Evolutionary conservation across 2,329 filamentous ascomycete genomes (phyloP).

Genomic region (Fusarium sp.): DNA sequence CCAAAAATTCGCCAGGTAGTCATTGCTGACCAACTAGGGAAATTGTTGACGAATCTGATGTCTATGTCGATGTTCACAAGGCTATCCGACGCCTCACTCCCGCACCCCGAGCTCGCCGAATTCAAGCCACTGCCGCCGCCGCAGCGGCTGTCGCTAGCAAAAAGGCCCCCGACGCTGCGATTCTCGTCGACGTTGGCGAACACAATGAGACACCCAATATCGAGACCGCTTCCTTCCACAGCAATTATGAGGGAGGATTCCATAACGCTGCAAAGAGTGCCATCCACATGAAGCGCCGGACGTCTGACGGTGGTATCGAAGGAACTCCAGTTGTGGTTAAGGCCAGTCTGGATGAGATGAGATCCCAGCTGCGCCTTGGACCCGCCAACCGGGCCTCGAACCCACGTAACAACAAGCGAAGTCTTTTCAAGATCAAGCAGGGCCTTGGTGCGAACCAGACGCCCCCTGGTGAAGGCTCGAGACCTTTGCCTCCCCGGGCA

Average conservation of each 20-base stretch:
- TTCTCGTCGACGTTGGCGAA: conserved; percentile 59
- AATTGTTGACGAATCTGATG: conserved; percentile 98
- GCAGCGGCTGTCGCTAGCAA: conserved; percentile 51
- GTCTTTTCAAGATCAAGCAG: conserved; percentile 77
- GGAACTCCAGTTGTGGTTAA: conserved; percentile 68
- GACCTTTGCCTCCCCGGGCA: conserved; percentile 41
- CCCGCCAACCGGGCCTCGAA: conserved; percentile 77
- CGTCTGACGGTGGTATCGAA: conserved; percentile 68
- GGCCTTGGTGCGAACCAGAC: conserved; percentile 48
- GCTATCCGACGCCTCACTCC: conserved; percentile 91
- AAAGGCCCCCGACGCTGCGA: conserved; percentile 50
- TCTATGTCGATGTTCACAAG: conserved; percentile 98
- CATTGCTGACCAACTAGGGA: conserved; percentile 70
- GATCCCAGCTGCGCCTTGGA: conserved; percentile 74
- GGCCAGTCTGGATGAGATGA: conserved; percentile 74
- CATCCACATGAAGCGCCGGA: conserved; percentile 72
- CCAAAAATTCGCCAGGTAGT: too few relatives aligned
- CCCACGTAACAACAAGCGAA: conserved; percentile 71
- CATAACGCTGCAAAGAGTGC: conserved; percentile 66
- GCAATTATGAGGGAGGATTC: conserved; percentile 56
- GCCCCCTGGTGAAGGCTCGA: conserved; percentile 23
- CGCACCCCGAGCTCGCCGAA: conserved; percentile 80
- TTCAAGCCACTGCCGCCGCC: conserved; percentile 55
- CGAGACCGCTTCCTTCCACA: conserved; percentile 56
- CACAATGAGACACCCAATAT: conserved; percentile 55